phyloP scores from a whole-genome alignment of 83 land plant species.

The Diphasiastrum complanatum region DNA sequence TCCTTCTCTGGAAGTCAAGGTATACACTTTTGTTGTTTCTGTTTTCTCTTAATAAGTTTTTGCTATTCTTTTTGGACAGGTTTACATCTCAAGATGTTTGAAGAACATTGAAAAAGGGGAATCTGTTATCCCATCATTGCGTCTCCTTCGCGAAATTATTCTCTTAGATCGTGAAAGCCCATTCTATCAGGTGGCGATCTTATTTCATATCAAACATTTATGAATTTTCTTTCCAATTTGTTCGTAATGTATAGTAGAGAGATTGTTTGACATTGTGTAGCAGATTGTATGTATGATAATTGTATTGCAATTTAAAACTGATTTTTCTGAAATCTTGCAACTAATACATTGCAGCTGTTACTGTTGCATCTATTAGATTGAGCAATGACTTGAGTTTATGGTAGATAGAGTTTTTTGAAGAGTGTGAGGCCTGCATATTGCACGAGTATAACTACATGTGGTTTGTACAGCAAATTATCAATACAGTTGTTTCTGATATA shows the following conservation, averaged over 20 bases:
- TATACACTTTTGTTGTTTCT: not conserved
- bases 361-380: no score
- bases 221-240: not conserved
- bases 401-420: no score
- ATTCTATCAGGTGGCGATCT: constrained; percentile 23
- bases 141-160: constrained; percentile 27
- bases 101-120: constrained; percentile 15
- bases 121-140: constrained; percentile 29
- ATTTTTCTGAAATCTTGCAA: no score
- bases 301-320: no score
- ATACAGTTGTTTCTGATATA: no score
- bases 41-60: not conserved
- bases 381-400: no score
- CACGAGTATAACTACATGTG: no score
- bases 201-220: not conserved
- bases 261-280: no score
- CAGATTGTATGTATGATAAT: no score
- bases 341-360: no score
- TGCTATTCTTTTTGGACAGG: constrained; percentile 15
- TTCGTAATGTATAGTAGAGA: not conserved
- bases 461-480: no score
- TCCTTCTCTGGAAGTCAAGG: not conserved
- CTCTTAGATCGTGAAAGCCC: constrained; percentile 26
- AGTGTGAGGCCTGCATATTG: no score
- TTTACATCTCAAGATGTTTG: constrained; percentile 26